These are phyloP conservation scores for Vachellia pachyceras DNA, from an alignment of 306 rosid species.

Conservation along the genomic window DNA sequence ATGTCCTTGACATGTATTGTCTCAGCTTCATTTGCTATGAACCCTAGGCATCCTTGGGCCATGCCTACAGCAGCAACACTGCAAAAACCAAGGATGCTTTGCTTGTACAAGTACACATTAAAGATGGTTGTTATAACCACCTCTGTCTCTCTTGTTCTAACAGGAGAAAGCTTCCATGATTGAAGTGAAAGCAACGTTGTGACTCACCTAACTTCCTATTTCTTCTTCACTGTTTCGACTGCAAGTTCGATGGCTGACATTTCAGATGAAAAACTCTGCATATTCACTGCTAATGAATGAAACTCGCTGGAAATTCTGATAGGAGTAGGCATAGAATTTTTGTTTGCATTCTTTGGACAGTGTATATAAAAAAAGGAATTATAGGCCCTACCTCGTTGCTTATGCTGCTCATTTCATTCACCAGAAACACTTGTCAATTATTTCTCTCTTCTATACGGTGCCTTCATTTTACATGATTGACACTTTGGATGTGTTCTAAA, in stretches of 20 bases:
- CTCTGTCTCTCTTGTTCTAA: conserved; percentile 33
- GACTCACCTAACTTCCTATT: conserved; percentile 43
- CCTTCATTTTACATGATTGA: conserved; percentile 29
- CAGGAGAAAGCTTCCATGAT: conserved; percentile 75
- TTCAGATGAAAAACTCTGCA: conserved; percentile 41
- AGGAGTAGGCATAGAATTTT: conserved; percentile 42
- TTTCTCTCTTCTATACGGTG: conserved; percentile 26
- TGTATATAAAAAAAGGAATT: conserved; percentile 63
- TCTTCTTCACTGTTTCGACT: conserved; percentile 4
- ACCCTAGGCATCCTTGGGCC: not conserved
- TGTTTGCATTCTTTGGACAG: conserved; percentile 46
- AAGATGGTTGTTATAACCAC: not conserved
- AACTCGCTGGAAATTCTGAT: conserved; percentile 40
- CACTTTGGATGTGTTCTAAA: conserved; percentile 12
- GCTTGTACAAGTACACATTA: not conserved
- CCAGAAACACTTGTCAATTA: conserved; percentile 24
- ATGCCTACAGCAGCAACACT: not conserved
- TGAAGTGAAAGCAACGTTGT: conserved; percentile 73
- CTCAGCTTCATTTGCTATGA: not conserved
- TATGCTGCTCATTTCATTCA: conserved; percentile 32
- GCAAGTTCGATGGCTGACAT: conserved; percentile 41
- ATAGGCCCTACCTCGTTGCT: conserved; percentile 45
- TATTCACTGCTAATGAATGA: conserved; percentile 35
- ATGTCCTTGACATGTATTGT: not conserved
- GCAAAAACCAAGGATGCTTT: conserved; percentile 5